phyloP scores from a whole-genome alignment of 2,329 filamentous ascomycete species.

The Monilinia aucupariae region DNA sequence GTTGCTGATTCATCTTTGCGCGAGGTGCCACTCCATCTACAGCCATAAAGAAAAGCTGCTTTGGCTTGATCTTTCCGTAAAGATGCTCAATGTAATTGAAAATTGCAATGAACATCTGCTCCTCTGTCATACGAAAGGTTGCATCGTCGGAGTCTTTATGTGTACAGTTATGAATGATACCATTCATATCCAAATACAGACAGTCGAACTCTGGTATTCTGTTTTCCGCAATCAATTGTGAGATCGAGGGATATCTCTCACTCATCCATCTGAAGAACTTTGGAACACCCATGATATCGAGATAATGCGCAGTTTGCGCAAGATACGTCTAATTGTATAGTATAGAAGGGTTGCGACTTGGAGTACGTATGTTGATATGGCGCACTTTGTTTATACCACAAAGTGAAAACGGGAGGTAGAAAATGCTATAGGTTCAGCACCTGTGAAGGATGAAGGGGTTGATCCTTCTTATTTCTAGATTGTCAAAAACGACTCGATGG shows the following conservation, averaged over 20 bases:
- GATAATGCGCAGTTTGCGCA: slow-evolving; percentile 1
- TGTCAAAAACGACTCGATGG: not conserved
- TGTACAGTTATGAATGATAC: slow-evolving; percentile 99
- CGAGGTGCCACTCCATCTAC: slow-evolving; percentile 96
- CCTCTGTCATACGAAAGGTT: slow-evolving; percentile 87
- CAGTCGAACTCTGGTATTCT: slow-evolving; percentile 98
- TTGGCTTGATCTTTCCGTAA: slow-evolving; percentile 97
- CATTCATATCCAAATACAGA: slow-evolving; percentile 97
- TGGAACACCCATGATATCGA: slow-evolving; percentile 48
- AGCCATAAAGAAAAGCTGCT: slow-evolving; percentile 99
- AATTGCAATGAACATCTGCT: slow-evolving; percentile 99
- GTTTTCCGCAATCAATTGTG: slow-evolving; percentile 96
- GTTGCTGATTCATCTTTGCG: slow-evolving; percentile 99
- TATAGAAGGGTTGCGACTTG: slow-evolving; percentile 18
- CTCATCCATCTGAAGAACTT: slow-evolving; percentile 75
- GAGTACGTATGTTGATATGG: slow-evolving; percentile 17
- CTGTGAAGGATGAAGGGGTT: not conserved
- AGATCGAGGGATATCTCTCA: slow-evolving; percentile 97
- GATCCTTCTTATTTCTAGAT: not conserved
- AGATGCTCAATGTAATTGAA: slow-evolving; percentile 99
- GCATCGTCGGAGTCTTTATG: slow-evolving; percentile 73
- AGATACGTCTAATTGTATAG: slow-evolving; percentile 4
- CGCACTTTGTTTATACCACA: slow-evolving; percentile 31
- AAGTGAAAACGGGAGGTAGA: slow-evolving; percentile 17
- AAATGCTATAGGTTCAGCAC: not conserved